These are phyloP conservation scores for Akanthomyces lecanii DNA, from an alignment of 2,329 filamentous ascomycete species.

Conservation along the genomic window DNA sequence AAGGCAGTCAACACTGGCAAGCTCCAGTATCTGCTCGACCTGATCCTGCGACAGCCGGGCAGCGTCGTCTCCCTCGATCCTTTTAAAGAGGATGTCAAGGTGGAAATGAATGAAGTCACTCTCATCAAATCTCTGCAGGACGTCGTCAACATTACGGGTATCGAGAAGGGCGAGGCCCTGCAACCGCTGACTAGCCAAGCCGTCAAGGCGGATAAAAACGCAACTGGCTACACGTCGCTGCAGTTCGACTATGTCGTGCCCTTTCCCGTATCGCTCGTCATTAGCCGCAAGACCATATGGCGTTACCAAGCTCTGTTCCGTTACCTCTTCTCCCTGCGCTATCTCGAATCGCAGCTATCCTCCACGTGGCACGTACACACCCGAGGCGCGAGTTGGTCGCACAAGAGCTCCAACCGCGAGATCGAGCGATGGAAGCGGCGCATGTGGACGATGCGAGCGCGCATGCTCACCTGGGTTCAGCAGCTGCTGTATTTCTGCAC, in stretches of 20 bases:
- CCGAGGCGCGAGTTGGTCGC: constrained; percentile 74
- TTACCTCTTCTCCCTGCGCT: constrained; percentile 82
- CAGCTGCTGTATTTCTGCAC: constrained; percentile 97
- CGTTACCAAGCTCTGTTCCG: constrained; percentile 95
- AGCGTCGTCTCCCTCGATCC: constrained; percentile 91
- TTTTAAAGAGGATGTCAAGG: constrained; percentile 97
- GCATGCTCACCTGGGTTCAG: constrained; percentile 97
- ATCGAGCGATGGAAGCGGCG: constrained; percentile 91
- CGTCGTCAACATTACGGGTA: constrained; percentile 92
- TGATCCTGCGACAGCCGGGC: constrained; percentile 92
- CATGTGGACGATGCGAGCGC: constrained; percentile 83
- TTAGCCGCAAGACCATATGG: constrained; percentile 94
- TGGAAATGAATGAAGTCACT: constrained; percentile 92
- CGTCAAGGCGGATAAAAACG: constrained; percentile 78
- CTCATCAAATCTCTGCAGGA: constrained; percentile 92
- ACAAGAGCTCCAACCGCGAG: constrained; percentile 66
- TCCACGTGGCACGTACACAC: constrained; percentile 88
- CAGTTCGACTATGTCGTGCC: constrained; percentile 93
- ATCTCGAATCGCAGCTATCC: constrained; percentile 83
- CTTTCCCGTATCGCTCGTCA: constrained; percentile 91
- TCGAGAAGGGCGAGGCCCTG: constrained; percentile 83
- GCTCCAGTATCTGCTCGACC: constrained; percentile 89
- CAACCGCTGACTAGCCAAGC: constrained; percentile 65
- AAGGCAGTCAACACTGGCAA: constrained; percentile 88
- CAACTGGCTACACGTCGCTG: constrained; percentile 84